Base-by-base conservation (phyloP, 345 rosid genomes). In the Hypericum androsaemum region DNA sequence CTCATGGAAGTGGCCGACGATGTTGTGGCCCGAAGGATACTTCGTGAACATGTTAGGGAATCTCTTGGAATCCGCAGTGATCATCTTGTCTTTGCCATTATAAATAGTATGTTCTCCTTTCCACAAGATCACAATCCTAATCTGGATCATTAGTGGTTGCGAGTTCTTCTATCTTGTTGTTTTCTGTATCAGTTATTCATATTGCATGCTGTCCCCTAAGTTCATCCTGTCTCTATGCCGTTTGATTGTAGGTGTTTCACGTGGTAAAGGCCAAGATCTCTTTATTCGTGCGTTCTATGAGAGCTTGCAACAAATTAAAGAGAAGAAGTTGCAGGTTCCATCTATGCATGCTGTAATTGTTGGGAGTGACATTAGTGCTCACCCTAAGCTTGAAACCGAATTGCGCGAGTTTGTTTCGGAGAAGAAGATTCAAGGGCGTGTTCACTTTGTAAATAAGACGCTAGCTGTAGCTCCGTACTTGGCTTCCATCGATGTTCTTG, bases 1-100 rank as follows among this genome's bases (percentile, higher is more conserved):
- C 72, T 87, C 48, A 84, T 87, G 98, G 92, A 84, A 71, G 92
- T 87, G 61, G 98, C 98, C 60, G 92, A 90, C 71, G 79, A 86
- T 71, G 63, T 58, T 43, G 82, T 86, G 22, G 96, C 96, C 61
- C 82, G 70, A 67, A 77, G 83, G 74, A 76, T 77, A 66, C 79
- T 90, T 1, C 86, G 79, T 39, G 96, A 90, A 68, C 96, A 90
- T 65, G 74, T 90, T 54, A 79, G 87, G 39, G 87, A 87, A 43
- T 80, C 96, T 72, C 81, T 90, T 65, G 95, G 95, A 60, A 65
- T 90, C 54, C 67, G 72, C 51, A 74, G 76, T 65, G 96, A 80
- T 43, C 89, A 84, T 74, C 59, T 90, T 47, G 77, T 90, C 61
- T 84, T 90, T 76, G 89, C 85, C 57, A 74, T 87, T 57, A 82